phyloP scores from a whole-genome alignment of 2,329 filamentous ascomycete genomes.

The Beauveria brongniartii region DNA sequence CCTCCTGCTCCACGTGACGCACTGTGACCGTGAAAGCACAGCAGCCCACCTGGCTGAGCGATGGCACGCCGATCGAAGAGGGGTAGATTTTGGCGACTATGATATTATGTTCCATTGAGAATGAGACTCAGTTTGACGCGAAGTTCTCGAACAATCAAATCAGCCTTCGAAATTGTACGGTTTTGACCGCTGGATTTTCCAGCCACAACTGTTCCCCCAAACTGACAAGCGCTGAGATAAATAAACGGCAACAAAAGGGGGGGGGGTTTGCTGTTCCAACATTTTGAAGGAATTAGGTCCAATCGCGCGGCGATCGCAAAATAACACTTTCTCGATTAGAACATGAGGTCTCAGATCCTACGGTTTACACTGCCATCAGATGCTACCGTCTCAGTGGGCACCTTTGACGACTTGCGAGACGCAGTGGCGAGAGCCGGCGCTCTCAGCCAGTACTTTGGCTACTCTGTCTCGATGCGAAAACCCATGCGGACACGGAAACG shows the following conservation, averaged over 20 bases:
- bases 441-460: conserved; percentile 7
- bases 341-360: background rate
- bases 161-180: background rate
- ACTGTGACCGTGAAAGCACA: background rate
- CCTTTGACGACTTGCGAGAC: background rate
- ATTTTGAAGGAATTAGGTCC: background rate
- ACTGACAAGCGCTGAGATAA: background rate
- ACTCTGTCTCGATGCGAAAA: background rate
- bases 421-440: conserved; percentile 1
- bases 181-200: background rate
- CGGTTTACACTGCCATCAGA: background rate
- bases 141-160: background rate
- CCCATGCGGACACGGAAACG: background rate
- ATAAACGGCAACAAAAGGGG: background rate
- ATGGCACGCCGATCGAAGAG: background rate
- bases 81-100: background rate
- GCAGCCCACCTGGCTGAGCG: background rate
- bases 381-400: background rate
- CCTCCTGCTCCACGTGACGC: background rate
- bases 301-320: background rate
- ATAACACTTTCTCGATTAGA: background rate
- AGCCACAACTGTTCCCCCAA: background rate
- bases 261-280: no score
- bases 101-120: background rate
- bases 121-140: background rate